phyloP scores from a whole-genome alignment of 2,329 filamentous ascomycete genomes.

The Fusarium sp. region DNA sequence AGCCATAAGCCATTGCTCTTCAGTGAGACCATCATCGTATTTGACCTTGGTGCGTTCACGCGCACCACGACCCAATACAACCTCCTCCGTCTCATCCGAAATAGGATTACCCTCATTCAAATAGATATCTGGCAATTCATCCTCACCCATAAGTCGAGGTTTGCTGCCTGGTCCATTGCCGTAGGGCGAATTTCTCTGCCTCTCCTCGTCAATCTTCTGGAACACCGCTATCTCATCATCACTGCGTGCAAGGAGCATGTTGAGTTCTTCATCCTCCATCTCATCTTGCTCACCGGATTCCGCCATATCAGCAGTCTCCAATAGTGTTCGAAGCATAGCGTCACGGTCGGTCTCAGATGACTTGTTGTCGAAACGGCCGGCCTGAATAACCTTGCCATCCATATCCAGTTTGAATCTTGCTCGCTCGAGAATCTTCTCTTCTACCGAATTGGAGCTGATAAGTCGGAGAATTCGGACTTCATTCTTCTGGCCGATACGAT shows the following conservation, averaged over 20 bases:
- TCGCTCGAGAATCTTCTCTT: conserved; percentile 97
- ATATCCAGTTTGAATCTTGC: conserved; percentile 98
- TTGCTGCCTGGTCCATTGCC: conserved; percentile 72
- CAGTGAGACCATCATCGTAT: conserved; percentile 96
- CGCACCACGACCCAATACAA: conserved; percentile 83
- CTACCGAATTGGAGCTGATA: conserved; percentile 96
- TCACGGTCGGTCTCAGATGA: conserved; percentile 98
- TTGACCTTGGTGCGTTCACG: conserved; percentile 93
- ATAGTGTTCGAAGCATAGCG: conserved; percentile 90
- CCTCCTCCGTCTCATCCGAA: conserved; percentile 80
- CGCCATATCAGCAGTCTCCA: conserved; percentile 82
- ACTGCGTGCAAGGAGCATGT: conserved; percentile 89
- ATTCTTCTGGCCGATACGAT: conserved; percentile 99
- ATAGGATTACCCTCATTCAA: conserved; percentile 85
- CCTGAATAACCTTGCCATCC: conserved; percentile 99
- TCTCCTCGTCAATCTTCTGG: conserved; percentile 83
- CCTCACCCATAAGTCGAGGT: conserved; percentile 85
- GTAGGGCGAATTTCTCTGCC: conserved; percentile 73
- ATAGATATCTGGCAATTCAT: conserved; percentile 94
- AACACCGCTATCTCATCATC: conserved; percentile 83
- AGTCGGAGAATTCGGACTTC: conserved; percentile 96
- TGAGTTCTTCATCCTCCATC: conserved; percentile 98
- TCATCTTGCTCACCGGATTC: conserved; percentile 84
- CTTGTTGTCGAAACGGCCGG: conserved; percentile 99
- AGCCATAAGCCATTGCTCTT: conserved; percentile 98